These are phyloP conservation scores for Asterella californica DNA, from an alignment of 225 moss, liverwort and hornwort genomes.

Conservation along the genomic window DNA sequence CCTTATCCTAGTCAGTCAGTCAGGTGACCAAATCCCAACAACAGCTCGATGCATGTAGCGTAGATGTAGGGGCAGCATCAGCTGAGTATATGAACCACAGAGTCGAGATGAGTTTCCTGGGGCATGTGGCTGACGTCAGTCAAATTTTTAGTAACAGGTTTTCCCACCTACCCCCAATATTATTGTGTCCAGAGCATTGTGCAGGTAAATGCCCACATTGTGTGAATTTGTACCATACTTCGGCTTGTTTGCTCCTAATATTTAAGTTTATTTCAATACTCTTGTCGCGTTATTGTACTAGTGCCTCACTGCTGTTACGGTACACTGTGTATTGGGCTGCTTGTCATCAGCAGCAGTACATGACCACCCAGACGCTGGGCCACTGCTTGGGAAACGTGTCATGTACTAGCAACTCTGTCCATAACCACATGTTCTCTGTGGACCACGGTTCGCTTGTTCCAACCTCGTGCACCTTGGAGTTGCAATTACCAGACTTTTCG, in stretches of 20 bases:
- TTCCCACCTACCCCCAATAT: constrained; percentile 20
- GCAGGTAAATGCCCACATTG: constrained; percentile 29
- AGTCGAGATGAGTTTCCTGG: constrained; percentile 22
- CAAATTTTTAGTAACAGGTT: constrained; percentile 22
- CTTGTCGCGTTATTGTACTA: neutral
- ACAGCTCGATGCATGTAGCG: constrained; percentile 22
- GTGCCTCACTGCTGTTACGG: too few relatives aligned
- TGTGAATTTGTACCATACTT: constrained; percentile 36
- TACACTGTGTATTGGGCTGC: too few relatives aligned
- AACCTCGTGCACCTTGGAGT: too few relatives aligned
- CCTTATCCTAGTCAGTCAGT: neutral
- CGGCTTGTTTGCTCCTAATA: constrained; percentile 14
- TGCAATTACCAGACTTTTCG: too few relatives aligned
- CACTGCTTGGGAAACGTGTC: too few relatives aligned
- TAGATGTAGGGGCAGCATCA: constrained; percentile 29
- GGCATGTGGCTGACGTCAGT: constrained; percentile 10
- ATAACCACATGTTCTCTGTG: too few relatives aligned
- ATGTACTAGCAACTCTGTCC: too few relatives aligned
- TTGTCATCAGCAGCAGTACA: too few relatives aligned
- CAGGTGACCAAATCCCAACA: constrained; percentile 3
- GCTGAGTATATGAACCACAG: constrained; percentile 20
- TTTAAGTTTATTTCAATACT: constrained; percentile 9
- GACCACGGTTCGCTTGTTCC: too few relatives aligned
- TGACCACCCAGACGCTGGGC: too few relatives aligned
- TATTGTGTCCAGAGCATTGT: constrained; percentile 22